phyloP scores from a whole-genome alignment of 768 basidiomycete genomes.

The Boletellus emodensis region DNA sequence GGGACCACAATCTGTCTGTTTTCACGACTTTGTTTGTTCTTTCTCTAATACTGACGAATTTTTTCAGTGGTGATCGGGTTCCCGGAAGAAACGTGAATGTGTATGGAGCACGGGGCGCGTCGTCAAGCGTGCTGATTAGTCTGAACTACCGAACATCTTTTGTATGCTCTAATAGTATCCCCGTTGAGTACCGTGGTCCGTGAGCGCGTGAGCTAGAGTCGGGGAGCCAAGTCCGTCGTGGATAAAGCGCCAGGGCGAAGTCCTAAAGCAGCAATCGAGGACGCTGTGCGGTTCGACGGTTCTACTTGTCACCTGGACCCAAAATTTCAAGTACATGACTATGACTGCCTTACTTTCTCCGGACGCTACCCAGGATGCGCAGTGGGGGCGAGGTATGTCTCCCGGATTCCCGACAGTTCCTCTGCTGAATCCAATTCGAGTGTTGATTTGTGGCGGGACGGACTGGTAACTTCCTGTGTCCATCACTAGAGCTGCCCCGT shows the following conservation, averaged over 20 bases:
- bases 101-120: background rate
- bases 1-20: slow-evolving; percentile 32
- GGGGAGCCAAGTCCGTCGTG: slow-evolving; percentile 13
- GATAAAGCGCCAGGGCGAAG: slow-evolving; percentile 27
- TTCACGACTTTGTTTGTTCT: background rate
- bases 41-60: slow-evolving; percentile 8
- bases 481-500: background rate
- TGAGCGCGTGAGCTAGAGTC: background rate
- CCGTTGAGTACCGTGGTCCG: background rate
- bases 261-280: slow-evolving; percentile 31
- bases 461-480: slow-evolving; percentile 56
- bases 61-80: slow-evolving; percentile 27
- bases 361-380: slow-evolving; percentile 27
- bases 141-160: background rate
- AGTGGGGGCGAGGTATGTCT: slow-evolving; percentile 43
- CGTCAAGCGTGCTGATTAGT: background rate
- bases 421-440: slow-evolving; percentile 37
- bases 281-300: slow-evolving; percentile 5
- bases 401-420: slow-evolving; percentile 7
- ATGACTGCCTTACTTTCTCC: slow-evolving; percentile 28
- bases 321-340: slow-evolving; percentile 23
- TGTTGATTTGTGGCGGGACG: slow-evolving; percentile 81
- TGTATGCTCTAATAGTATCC: slow-evolving; percentile 1
- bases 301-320: slow-evolving; percentile 18
- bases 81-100: slow-evolving; percentile 12